Evolutionary conservation across 495 filamentous ascomycete species (phyloP), one percentile per base, ranked within the genome.

Genomic region (Rhypophila decipiens): DNA sequence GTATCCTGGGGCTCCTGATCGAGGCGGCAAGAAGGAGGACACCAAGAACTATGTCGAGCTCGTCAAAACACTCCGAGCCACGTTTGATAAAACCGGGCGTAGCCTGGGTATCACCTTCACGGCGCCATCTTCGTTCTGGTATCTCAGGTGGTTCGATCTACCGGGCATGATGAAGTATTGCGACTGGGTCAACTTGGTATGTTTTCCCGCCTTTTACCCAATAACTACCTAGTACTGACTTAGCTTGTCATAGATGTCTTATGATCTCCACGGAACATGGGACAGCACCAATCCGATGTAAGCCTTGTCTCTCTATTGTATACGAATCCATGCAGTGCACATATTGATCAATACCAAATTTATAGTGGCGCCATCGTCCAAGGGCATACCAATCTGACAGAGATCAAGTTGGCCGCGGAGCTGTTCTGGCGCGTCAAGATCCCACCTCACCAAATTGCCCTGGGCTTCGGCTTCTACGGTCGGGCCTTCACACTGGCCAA

Each of bases 161-260:
- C 4, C 4, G 10, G 33, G 2, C 5, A 53, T 80, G 15, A 47
- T 70, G 22, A 11, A 46, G 13, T n/a, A 53, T 17, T 56, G 76
- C 5, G 70, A 76, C 52, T 83, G 69, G 67, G 72, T 74, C 44
- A 80, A 81, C 44, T 4, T 82, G 9, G n/a, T n/a, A n/a, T n/a
- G n/a, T n/a, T n/a, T n/a, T n/a, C n/a, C n/a, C n/a, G n/a, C n/a
- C n/a, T n/a, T n/a, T n/a, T n/a, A n/a, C n/a, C n/a, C n/a, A n/a
- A n/a, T n/a, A n/a, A n/a, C n/a, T n/a, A n/a, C n/a, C n/a, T n/a
- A n/a, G n/a, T n/a, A n/a, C n/a, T n/a, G n/a, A n/a, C n/a, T n/a
- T n/a, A n/a, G n/a, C n/a, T n/a, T n/a, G n/a, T n/a, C n/a, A n/a
- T n/a, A n/a, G n/a, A 83, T 83, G 79, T 58, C 56, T 1, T 82